These are phyloP conservation scores for Epichloe brachyelytri DNA, from an alignment of 2,329 filamentous ascomycete species.

Conservation along the genomic window DNA sequence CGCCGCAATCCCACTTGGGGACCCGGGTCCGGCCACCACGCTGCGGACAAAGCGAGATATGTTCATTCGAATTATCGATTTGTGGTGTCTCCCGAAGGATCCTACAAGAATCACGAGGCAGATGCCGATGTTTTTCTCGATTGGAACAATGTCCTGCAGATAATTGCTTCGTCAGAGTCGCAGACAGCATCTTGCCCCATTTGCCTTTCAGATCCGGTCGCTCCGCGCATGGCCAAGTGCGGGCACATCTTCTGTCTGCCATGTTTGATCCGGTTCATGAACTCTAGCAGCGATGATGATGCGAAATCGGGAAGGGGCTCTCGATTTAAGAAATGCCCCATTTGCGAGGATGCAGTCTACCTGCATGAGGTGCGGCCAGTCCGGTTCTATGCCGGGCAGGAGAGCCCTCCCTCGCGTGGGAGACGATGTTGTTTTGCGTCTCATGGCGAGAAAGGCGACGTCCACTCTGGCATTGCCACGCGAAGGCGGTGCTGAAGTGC, in stretches of 20 bases:
- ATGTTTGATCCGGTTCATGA: slow-evolving; percentile 92
- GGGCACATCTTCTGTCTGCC: slow-evolving; percentile 95
- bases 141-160: slow-evolving; percentile 82
- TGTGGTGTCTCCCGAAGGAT: slow-evolving; percentile 70
- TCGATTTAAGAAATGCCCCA: slow-evolving; percentile 88
- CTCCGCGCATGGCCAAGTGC: slow-evolving; percentile 91
- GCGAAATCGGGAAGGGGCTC: slow-evolving; percentile 53
- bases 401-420: slow-evolving; percentile 70
- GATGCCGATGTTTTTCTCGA: slow-evolving; percentile 85
- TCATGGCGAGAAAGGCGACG: slow-evolving; percentile 68
- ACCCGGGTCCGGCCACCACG: slow-evolving; percentile 77
- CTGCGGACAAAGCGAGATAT: slow-evolving; percentile 78
- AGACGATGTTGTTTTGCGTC: slow-evolving; percentile 75
- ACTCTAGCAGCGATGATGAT: slow-evolving; percentile 64
- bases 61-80: slow-evolving; percentile 97
- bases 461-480: slow-evolving; percentile 81
- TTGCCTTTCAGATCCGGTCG: slow-evolving; percentile 82
- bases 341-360: slow-evolving; percentile 90
- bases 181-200: slow-evolving; percentile 87
- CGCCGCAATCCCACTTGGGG: slow-evolving; percentile 71
- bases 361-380: slow-evolving; percentile 82
- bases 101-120: slow-evolving; percentile 66
- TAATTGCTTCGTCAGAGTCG: slow-evolving; percentile 80
- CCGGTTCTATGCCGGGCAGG: slow-evolving; percentile 81
- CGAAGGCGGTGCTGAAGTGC: slow-evolving; percentile 59